Conservation (phyloP, 441 rosid genomes). For the Breynia disticha region DNA sequence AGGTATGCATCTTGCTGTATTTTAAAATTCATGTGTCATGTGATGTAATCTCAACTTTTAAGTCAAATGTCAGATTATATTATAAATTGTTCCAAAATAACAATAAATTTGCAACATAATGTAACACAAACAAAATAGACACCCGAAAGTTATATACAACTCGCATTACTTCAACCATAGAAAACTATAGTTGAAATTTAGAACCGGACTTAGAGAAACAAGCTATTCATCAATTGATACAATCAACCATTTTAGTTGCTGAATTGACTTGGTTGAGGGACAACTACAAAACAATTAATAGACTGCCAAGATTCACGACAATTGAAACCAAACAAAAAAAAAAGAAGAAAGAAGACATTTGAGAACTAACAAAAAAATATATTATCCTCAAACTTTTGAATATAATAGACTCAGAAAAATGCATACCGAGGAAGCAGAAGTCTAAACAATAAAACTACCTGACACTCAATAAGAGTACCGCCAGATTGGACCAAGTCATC, state of each 20-base stretch:
- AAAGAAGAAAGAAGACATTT: neutral
- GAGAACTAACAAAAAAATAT: neutral
- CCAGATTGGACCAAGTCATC: conserved; percentile 98
- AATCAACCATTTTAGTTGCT: neutral
- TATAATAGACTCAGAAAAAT: neutral
- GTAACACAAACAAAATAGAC: too few species aligned
- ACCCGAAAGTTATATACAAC: too few species aligned
- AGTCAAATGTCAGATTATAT: too few species aligned
- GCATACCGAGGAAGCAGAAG: neutral
- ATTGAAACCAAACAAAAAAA: neutral
- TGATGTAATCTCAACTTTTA: too few species aligned
- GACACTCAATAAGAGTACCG: conserved; percentile 95
- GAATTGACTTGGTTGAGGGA: neutral
- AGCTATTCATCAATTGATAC: too few species aligned
- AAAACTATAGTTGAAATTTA: too few species aligned
- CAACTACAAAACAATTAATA: neutral
- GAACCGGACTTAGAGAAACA: too few species aligned
- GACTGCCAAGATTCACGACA: neutral
- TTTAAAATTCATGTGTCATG: too few species aligned
- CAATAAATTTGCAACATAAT: too few species aligned
- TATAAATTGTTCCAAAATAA: too few species aligned
- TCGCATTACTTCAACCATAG: too few species aligned
- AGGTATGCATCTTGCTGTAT: too few species aligned
- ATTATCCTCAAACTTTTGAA: neutral
- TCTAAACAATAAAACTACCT: conserved; percentile 37